Percentiles rank a stretch among this genome's conserved stretches.
Evolutionary conservation across 2,329 filamentous ascomycete species (phyloP).

Genomic region (Verticillium longisporum): DNA sequence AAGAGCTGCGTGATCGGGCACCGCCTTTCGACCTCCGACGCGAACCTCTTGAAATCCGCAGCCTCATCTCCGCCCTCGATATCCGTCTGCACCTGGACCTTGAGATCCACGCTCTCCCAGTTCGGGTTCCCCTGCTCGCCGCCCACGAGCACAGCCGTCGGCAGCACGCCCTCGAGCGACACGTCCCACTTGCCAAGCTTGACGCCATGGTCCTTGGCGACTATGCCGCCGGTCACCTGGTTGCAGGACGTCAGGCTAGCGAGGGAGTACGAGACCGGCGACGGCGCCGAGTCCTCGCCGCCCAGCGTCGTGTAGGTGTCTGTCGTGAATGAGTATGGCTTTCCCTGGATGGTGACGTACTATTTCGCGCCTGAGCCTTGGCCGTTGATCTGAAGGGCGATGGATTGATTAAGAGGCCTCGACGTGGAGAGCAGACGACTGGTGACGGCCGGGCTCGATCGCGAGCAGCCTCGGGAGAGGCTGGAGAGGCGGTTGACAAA

Average conservation of each 20-base stretch:
- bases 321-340: slow-evolving; percentile 16
- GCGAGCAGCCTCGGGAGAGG: background rate
- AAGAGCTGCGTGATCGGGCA: slow-evolving; percentile 22
- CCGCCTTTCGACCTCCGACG: slow-evolving; percentile 17
- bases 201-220: slow-evolving; percentile 19
- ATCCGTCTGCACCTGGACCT: slow-evolving; percentile 17
- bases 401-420: background rate
- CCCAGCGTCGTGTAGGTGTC: slow-evolving; percentile 21
- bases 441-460: background rate
- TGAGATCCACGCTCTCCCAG: slow-evolving; percentile 17
- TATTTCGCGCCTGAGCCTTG: slow-evolving; percentile 16
- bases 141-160: slow-evolving; percentile 16
- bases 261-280: slow-evolving; percentile 20
- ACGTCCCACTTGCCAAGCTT: slow-evolving; percentile 18
- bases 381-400: slow-evolving; percentile 16
- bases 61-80: slow-evolving; percentile 9
- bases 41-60: slow-evolving; percentile 14
- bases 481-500: background rate
- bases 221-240: slow-evolving; percentile 20
- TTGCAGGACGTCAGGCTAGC: slow-evolving; percentile 21
- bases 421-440: background rate
- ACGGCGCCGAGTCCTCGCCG: slow-evolving; percentile 18
- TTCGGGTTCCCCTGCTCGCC: slow-evolving; percentile 21
- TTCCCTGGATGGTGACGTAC: slow-evolving; percentile 15
- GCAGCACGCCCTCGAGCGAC: slow-evolving; percentile 15